Percentiles rank a stretch among this genome's conserved stretches.
phyloP scores from a whole-genome alignment of 805 yeast species.

The Yamadazyma nakazawae region DNA sequence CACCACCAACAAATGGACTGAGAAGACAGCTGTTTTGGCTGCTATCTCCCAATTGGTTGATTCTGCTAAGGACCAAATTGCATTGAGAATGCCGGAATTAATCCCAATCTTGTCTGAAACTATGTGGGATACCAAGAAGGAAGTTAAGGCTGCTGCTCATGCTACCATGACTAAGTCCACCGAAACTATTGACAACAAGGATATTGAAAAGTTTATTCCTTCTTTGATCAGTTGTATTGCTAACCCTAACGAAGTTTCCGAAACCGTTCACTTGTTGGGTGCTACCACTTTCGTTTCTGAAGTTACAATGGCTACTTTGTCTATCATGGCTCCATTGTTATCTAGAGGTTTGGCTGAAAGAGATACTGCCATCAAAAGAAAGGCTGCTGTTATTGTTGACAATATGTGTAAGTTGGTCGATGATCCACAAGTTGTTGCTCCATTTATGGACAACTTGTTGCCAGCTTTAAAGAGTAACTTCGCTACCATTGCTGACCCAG shows the following conservation, averaged over 20 bases:
- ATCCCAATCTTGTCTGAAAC: slow-evolving; percentile 98
- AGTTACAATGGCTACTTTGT: slow-evolving; percentile 98
- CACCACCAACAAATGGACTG: slow-evolving; percentile 92
- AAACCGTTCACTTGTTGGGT: slow-evolving; percentile 98
- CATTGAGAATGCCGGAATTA: slow-evolving; percentile 99
- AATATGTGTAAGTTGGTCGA: slow-evolving; percentile 99
- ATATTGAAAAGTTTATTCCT: slow-evolving; percentile 98
- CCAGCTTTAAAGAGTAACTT: slow-evolving; percentile 95
- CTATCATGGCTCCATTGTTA: slow-evolving; percentile 98
- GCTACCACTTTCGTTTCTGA: slow-evolving; percentile 99
- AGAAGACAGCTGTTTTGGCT: slow-evolving; percentile 86
- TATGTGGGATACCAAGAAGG: slow-evolving; percentile 99
- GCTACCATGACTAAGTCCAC: slow-evolving; percentile 94
- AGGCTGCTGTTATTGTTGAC: slow-evolving; percentile 98
- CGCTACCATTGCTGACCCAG: slow-evolving; percentile 98
- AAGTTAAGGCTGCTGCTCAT: slow-evolving; percentile 95
- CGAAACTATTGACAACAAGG: slow-evolving; percentile 98
- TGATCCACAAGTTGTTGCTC: slow-evolving; percentile 99
- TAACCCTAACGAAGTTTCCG: slow-evolving; percentile 95
- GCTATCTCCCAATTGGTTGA: slow-evolving; percentile 87
- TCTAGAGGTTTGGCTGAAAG: slow-evolving; percentile 99
- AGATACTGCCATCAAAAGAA: slow-evolving; percentile 99
- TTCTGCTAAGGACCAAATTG: slow-evolving; percentile 91
- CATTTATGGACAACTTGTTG: slow-evolving; percentile 91
- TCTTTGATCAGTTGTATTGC: slow-evolving; percentile 96